Conservation (phyloP, 306 rosid species). For the Fragaria vesca region DNA sequence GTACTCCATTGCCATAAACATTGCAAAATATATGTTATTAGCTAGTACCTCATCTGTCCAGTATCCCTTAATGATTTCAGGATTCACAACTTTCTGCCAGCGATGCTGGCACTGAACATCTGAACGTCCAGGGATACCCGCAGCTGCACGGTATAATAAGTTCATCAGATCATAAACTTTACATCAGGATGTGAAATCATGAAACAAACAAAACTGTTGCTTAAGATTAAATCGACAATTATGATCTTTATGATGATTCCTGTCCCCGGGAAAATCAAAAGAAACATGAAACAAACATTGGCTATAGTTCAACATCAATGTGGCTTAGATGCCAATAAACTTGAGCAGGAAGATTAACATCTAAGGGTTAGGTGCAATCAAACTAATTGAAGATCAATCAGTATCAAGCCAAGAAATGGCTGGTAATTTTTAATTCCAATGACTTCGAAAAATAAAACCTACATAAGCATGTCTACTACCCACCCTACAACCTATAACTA, state of each 20-base stretch:
- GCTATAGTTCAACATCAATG: neutral
- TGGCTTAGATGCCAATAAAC: neutral
- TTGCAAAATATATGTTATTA: constrained; percentile 10
- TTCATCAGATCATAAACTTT: neutral
- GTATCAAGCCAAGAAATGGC: neutral
- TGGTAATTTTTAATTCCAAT: neutral
- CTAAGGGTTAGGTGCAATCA: neutral
- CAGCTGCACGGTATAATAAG: constrained; percentile 33
- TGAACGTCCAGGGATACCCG: constrained; percentile 41
- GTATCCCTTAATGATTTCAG: constrained; percentile 54
- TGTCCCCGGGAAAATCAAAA: neutral
- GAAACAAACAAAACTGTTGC: neutral
- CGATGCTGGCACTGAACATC: constrained; percentile 57
- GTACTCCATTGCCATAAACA: neutral
- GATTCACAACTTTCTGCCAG: constrained; percentile 60
- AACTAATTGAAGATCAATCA: neutral
- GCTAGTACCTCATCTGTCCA: constrained; percentile 59
- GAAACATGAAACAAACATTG: neutral
- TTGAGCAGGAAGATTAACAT: neutral
- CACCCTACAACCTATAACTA: neutral
- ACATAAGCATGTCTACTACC: neutral
- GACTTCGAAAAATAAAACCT: neutral
- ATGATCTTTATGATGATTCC: neutral
- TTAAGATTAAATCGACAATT: neutral
- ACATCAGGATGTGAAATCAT: neutral